Base-by-base conservation (phyloP, 2,329 filamentous ascomycete genomes). In the Ascochyta clinopodiicola region DNA sequence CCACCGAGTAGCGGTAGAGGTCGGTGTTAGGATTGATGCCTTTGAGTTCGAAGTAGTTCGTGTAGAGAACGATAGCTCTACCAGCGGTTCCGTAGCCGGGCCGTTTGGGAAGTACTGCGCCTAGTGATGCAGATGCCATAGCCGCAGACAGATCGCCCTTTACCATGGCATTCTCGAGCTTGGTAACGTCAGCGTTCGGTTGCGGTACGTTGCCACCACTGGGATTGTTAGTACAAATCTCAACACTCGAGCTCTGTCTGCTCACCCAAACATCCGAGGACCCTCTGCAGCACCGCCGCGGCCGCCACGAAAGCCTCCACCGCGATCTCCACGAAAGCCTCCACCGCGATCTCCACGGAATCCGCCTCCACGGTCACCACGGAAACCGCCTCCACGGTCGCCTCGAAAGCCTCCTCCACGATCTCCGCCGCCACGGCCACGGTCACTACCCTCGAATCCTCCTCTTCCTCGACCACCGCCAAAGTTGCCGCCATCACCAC, bases 41-140 rank as follows among this genome's bases (percentile, higher is more conserved):
- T 54, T 79, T 80, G n/a, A 76, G 21, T 6, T 71, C 54, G 47
- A 76, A 71, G 54, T 72, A 76, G 36, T 77, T 82, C 0, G 80
- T 75, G 19, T 77, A 72, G 0, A 82, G 68, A 0, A 76, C 54
- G 27, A 79, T 76, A 0, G 58, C 25, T 22, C 34, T 70, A 17
- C 80, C 80, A 24, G 62, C 50, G 0, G 57, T 76, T 0, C 77
- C 80, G 52, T 74, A 72, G 0, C 60, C 66, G 21, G 72, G 68
- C 3, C 69, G 60, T 7, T 43, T 40, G 15, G 72, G 70, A 29
- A 75, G 61, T 1, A 49, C 47, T n/a, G 63, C 59, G 5, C 61
- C 61, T 4, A 70, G 40, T 1, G 67, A 70, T 7, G 56, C 57
- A 6, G 50, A 56, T 1, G 68, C 63, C n/a, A 75, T 48, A 2